These are phyloP conservation scores for Ustulina deusta DNA, from an alignment of 2,329 filamentous ascomycete genomes.

Conservation along the genomic window DNA sequence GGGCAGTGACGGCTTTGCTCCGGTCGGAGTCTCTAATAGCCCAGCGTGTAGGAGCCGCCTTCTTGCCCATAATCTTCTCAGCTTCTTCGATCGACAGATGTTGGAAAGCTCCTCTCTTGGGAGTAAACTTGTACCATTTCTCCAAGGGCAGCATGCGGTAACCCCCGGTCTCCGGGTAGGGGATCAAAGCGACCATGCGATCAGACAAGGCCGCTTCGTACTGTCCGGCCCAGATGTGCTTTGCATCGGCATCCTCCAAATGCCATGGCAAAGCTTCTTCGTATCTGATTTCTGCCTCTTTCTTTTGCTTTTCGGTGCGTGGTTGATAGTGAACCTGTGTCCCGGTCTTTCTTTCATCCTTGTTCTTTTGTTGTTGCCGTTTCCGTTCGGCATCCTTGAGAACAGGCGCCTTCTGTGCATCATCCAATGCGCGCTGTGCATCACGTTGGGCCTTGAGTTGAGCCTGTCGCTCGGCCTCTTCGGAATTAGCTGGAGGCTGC, in stretches of 20 bases:
- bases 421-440: constrained; percentile 85
- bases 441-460: constrained; percentile 83
- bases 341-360: constrained; percentile 82
- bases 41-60: constrained; percentile 82
- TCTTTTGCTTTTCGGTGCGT: constrained; percentile 82
- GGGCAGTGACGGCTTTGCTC: constrained; percentile 68
- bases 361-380: constrained; percentile 59
- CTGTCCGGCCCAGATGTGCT: constrained; percentile 91
- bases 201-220: constrained; percentile 92
- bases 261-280: constrained; percentile 98
- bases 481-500: constrained; percentile 62
- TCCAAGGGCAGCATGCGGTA: constrained; percentile 92
- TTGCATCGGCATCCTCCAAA: constrained; percentile 94
- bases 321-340: constrained; percentile 89
- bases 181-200: constrained; percentile 82
- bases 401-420: constrained; percentile 92
- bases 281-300: constrained; percentile 79
- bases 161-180: constrained; percentile 66
- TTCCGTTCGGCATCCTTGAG: constrained; percentile 68
- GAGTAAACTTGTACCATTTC: constrained; percentile 92
- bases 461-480: constrained; percentile 73
- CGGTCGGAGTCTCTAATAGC: constrained; percentile 71
- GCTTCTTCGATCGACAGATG: constrained; percentile 85
- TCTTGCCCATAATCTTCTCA: constrained; percentile 84
- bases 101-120: constrained; percentile 80